Conservation (phyloP, 148 eudicot genomes). For the Beta vulgaris region DNA sequence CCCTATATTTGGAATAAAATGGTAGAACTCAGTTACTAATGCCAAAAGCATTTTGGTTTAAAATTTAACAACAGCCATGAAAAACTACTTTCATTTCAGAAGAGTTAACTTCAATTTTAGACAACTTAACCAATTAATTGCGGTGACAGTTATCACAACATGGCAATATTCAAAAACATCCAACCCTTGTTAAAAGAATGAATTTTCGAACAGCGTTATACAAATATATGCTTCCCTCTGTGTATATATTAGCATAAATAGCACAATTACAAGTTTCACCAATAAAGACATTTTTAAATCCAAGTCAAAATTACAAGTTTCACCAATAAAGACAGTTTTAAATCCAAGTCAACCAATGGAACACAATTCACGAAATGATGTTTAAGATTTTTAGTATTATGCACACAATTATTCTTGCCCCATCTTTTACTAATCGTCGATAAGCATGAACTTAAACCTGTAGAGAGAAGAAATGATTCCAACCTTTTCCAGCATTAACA, state of each 20-base stretch:
- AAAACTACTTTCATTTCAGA: background rate
- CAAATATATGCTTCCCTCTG: background rate
- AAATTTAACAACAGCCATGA: background rate
- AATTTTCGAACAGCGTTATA: background rate
- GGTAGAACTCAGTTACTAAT: background rate
- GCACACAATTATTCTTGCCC: background rate
- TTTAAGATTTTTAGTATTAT: background rate
- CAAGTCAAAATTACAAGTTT: background rate
- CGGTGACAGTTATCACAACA: background rate
- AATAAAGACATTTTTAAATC: background rate
- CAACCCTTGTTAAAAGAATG: too few species aligned
- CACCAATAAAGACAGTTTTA: background rate
- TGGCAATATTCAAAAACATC: background rate
- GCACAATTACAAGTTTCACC: background rate
- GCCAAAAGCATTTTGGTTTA: background rate
- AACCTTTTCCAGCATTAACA: conserved; percentile 38
- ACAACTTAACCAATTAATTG: background rate
- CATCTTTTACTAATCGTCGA: too few species aligned
- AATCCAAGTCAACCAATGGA: background rate
- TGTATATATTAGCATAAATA: background rate
- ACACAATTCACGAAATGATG: background rate
- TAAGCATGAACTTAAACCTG: background rate
- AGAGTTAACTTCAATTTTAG: background rate
- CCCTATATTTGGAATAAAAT: conserved; percentile 30
- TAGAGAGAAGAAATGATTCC: background rate